Evolutionary conservation across 2,329 filamentous ascomycete genomes (phyloP).

Genomic region (Diaporthe nobilis): DNA sequence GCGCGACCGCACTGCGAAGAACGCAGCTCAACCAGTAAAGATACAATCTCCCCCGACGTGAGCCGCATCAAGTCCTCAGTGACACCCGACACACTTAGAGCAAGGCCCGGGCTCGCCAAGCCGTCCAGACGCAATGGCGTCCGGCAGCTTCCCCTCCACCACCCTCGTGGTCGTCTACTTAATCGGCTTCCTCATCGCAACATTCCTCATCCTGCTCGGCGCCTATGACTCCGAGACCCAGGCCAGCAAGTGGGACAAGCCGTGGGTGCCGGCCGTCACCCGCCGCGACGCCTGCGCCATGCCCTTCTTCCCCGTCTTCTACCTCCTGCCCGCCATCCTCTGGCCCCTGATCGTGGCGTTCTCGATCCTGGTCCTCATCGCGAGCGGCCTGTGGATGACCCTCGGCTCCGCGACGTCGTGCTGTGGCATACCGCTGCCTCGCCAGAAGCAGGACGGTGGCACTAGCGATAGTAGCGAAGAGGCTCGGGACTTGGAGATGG

Average conservation of each 20-base stretch:
- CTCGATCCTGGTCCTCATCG: neutral
- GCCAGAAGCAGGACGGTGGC: neutral
- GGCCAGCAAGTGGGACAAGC: neutral
- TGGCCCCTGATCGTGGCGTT: constrained; percentile 30
- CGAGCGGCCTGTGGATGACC: neutral
- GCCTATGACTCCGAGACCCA: too few species aligned
- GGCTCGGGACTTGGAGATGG: constrained; percentile 17
- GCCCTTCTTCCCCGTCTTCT: constrained; percentile 37
- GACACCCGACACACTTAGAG: too few species aligned
- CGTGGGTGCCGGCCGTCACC: neutral
- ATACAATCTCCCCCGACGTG: neutral
- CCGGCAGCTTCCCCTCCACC: neutral
- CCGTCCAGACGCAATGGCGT: neutral
- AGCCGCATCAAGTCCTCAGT: neutral
- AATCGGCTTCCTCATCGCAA: neutral
- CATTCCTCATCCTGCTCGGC: too few species aligned
- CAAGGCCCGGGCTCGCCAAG: neutral
- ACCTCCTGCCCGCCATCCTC: constrained; percentile 34
- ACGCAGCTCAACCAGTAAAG: neutral
- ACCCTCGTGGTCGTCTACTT: neutral
- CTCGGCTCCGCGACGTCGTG: constrained; percentile 13
- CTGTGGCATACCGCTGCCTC: constrained; percentile 1
- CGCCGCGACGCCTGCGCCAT: neutral
- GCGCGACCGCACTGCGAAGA: too few species aligned
- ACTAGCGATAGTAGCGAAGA: neutral